Base-by-base conservation (phyloP, 257 asterid species). In the Ilex asprella region DNA sequence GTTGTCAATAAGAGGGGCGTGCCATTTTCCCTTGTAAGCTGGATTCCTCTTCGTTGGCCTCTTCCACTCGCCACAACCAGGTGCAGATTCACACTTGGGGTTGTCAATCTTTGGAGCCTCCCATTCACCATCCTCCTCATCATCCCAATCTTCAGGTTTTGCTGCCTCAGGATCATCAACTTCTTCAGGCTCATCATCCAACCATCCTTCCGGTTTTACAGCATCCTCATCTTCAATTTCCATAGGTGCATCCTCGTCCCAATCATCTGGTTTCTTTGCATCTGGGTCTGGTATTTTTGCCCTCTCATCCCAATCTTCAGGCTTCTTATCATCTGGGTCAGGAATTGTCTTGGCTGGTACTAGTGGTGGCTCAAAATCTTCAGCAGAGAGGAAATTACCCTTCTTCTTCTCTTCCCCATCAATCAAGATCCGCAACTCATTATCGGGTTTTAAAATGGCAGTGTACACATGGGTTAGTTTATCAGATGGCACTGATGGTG, bases 51-150 rank as follows among this genome's bases (percentile, higher is more conserved):
- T 92, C 88, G 67, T 72, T 39, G 97, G 97, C 63, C 81, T 82
- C 81, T 83, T 92, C 99, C 99, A 92, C 79, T 80, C 95, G 5
- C 99, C 99, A 57, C 99, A 92, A 31, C 99, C 99, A 71, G 99
- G 95, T 64, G 85, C 95, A 60, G 78, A 95, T 1, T 62, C 71
- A 67, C 99, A 92, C 66, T 72, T 86, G 0, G 95, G 97, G 80
- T 92, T 92, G 61, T 89, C 94, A 55, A 82, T 63, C 63, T 92
- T 89, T 0, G 99, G 97, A 12, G 96, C 85, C 78, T 92, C 99
- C 99, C 99, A 92, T 55, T 79, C 90, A 69, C 99, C 99, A 78
- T 92, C 99, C 79, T 93, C 99, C 44, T 93, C 96, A 55, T 93
- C 97, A 64, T 87, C 97, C 99, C 99, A 93, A 54, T 93, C 99